phyloP scores from a whole-genome alignment of 805 yeast genomes.

The Candida krabiensis region DNA sequence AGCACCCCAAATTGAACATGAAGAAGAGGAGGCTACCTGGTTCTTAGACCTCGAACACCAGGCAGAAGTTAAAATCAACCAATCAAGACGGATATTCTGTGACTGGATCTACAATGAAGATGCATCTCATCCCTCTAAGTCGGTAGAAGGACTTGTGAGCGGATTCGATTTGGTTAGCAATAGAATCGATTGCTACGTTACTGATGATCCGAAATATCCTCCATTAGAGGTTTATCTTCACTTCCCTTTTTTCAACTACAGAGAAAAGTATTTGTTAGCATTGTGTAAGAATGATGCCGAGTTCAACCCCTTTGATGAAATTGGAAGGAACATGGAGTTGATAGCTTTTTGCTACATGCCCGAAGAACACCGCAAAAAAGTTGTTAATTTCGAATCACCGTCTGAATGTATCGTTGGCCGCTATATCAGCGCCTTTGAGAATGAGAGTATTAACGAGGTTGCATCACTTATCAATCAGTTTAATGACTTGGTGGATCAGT shows the following conservation, averaged over 20 bases:
- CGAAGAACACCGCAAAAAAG: conserved; percentile 29
- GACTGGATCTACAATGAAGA: conserved; percentile 22
- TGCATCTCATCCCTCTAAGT: conserved; percentile 1
- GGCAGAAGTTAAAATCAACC: conserved; percentile 13
- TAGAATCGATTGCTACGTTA: conserved; percentile 25
- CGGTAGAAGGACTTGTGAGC: conserved; percentile 18
- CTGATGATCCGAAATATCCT: conserved; percentile 28
- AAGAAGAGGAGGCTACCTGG: conserved; percentile 21
- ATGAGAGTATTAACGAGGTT: conserved; percentile 31
- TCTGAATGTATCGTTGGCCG: conserved; percentile 39
- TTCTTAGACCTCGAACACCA: conserved; percentile 21
- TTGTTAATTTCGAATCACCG: conserved; percentile 37
- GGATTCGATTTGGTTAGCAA: conserved; percentile 21
- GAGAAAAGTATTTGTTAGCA: conserved; percentile 50
- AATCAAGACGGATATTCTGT: conserved; percentile 20
- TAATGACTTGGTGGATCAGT: conserved; percentile 38
- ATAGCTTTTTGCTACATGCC: conserved; percentile 43
- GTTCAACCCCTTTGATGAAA: conserved; percentile 64
- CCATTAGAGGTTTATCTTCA: conserved; percentile 29
- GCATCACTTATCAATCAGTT: conserved; percentile 39
- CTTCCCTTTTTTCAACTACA: conserved; percentile 45
- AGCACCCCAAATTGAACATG: conserved; percentile 4
- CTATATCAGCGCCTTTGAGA: conserved; percentile 35
- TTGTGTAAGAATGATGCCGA: conserved; percentile 52
- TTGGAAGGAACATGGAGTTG: conserved; percentile 51